These are phyloP conservation scores for Mrakia hoshinonis DNA, from an alignment of 768 basidiomycete genomes.

Conservation along the genomic window DNA sequence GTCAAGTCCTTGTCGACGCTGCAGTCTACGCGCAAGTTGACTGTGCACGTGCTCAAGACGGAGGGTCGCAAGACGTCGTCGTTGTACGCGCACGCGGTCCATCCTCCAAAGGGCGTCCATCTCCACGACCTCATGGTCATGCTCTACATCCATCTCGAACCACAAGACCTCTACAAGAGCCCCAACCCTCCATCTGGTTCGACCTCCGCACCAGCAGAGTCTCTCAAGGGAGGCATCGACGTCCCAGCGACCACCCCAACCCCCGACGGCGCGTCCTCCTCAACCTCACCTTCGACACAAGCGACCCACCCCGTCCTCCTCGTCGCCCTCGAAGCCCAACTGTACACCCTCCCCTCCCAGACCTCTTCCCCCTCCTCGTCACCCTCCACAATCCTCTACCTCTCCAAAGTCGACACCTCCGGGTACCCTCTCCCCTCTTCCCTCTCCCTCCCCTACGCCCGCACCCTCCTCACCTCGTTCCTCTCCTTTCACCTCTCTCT, in stretches of 20 bases:
- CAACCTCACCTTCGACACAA: constrained; percentile 49
- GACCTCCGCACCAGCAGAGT: constrained; percentile 36
- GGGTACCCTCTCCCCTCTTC: constrained; percentile 52
- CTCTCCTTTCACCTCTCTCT: constrained; percentile 55
- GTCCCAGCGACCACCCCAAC: background rate
- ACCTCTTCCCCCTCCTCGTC: constrained; percentile 44
- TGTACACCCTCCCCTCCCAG: constrained; percentile 66
- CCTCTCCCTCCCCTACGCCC: constrained; percentile 42
- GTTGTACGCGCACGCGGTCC: constrained; percentile 62
- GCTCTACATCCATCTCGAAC: constrained; percentile 53
- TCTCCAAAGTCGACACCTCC: constrained; percentile 90
- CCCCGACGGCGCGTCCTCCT: constrained; percentile 47
- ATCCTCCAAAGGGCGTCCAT: constrained; percentile 52
- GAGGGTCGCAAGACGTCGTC: constrained; percentile 55
- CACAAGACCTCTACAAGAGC: constrained; percentile 30
- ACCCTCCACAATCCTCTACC: constrained; percentile 60
- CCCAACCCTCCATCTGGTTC: background rate
- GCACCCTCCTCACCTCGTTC: constrained; percentile 58
- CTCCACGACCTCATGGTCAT: constrained; percentile 70
- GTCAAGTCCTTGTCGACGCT: background rate
- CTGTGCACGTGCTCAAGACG: constrained; percentile 61
- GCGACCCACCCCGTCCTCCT: constrained; percentile 10
- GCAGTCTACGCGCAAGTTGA: constrained; percentile 2
- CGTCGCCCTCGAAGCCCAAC: constrained; percentile 49
- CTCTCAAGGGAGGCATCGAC: constrained; percentile 25